Percentiles rank a stretch among this genome's conserved stretches.
Conservation (phyloP, 1,284 basidiomycete genomes). For the Microbotryum violaceum region DNA sequence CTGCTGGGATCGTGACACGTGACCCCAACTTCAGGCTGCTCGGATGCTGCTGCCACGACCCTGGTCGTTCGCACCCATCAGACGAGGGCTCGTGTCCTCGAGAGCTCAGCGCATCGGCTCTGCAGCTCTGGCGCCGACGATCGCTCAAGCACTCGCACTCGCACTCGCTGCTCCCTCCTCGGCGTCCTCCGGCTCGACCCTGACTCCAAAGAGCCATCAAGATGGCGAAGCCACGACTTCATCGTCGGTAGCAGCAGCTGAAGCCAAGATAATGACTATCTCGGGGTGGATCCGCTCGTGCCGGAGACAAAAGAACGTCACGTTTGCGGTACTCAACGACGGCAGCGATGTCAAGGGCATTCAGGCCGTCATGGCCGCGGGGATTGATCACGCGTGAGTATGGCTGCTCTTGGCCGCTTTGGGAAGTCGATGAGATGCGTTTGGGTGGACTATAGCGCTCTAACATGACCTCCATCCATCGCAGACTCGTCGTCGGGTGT, state of each 20-base stretch:
- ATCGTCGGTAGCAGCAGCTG: neutral
- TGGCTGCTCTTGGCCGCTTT: neutral
- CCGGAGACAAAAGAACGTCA: conserved; percentile 72
- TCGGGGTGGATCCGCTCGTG: conserved; percentile 78
- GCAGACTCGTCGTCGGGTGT: conserved; percentile 27
- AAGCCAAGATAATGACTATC: conserved; percentile 19
- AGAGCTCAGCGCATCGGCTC: no score
- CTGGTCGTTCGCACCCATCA: no score
- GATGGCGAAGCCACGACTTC: no score
- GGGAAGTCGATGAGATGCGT: neutral
- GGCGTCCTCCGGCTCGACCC: no score
- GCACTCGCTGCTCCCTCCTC: no score
- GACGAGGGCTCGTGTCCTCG: no score
- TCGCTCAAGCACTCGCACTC: no score
- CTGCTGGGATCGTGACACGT: no score
- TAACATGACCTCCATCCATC: conserved; percentile 38
- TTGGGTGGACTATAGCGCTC: neutral
- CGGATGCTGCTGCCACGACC: no score
- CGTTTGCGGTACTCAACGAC: conserved; percentile 76
- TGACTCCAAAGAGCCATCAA: no score
- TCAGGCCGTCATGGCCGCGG: conserved; percentile 64
- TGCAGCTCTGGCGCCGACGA: no score
- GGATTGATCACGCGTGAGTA: conserved; percentile 37
- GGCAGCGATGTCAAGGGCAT: conserved; percentile 61
- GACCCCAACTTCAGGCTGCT: no score